These are phyloP conservation scores for Phytopythium sindhum DNA, from an alignment of 352 stramenopile genomes.

Conservation along the genomic window DNA sequence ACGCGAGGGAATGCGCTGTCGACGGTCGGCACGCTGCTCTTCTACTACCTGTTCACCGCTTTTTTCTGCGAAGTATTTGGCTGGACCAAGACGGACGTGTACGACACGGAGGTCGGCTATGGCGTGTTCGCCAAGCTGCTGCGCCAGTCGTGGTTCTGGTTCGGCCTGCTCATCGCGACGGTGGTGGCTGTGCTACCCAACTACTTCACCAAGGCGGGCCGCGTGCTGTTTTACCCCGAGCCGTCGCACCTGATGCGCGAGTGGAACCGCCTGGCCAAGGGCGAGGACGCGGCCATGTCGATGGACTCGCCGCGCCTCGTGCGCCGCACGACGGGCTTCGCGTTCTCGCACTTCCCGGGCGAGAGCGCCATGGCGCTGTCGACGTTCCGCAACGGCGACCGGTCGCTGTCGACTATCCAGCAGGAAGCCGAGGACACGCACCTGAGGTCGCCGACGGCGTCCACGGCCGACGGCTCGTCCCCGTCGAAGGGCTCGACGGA, in stretches of 20 bases:
- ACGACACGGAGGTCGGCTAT: conserved; percentile 75
- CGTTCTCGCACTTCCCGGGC: conserved; percentile 77
- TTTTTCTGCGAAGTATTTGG: conserved; percentile 82
- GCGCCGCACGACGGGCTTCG: conserved; percentile 84
- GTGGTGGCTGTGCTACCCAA: conserved; percentile 71
- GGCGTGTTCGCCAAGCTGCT: conserved; percentile 64
- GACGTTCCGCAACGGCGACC: conserved; percentile 25
- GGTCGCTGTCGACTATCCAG: conserved; percentile 10
- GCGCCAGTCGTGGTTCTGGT: conserved; percentile 79
- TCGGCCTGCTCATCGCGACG: conserved; percentile 62
- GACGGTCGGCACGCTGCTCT: conserved; percentile 77
- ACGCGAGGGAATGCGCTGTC: conserved; percentile 67
- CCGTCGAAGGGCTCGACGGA: conserved; percentile 10
- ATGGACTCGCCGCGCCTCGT: conserved; percentile 73
- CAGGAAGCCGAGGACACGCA: background rate
- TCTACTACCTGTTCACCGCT: conserved; percentile 84
- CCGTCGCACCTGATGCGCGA: conserved; percentile 88
- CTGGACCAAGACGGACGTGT: conserved; percentile 72
- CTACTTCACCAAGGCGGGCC: conserved; percentile 83
- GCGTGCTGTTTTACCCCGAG: conserved; percentile 86
- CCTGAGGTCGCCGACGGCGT: conserved; percentile 8
- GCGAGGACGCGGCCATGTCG: conserved; percentile 50
- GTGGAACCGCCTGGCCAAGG: conserved; percentile 86
- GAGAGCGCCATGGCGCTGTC: conserved; percentile 73
- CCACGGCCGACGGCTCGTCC: conserved; percentile 11